Percentiles rank a stretch among this genome's conserved stretches.
Evolutionary conservation across 768 basidiomycete species (phyloP).

Genomic region (Suillus subluteus): DNA sequence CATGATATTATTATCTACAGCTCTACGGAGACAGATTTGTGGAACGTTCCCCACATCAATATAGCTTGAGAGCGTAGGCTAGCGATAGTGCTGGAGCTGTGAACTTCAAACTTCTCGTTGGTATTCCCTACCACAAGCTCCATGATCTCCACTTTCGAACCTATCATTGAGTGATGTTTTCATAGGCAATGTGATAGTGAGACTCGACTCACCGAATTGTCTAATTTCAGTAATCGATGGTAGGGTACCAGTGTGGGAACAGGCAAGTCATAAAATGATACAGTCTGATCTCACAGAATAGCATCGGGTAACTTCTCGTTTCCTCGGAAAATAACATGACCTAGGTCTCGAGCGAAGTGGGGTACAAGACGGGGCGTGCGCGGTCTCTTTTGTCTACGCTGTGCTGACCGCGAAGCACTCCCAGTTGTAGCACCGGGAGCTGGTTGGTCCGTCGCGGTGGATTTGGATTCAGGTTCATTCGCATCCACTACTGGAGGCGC

Average conservation of each 20-base stretch:
- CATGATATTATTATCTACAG: neutral
- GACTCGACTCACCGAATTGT: neutral
- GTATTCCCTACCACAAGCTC: neutral
- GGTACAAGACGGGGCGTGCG: slow-evolving; percentile 50
- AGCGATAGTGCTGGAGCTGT: neutral
- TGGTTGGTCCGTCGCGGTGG: neutral
- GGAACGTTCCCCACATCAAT: neutral
- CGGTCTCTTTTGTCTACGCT: slow-evolving; percentile 19
- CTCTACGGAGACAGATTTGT: neutral
- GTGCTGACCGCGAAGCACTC: slow-evolving; percentile 1
- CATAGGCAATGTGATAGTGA: neutral
- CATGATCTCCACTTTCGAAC: neutral
- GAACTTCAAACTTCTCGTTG: neutral
- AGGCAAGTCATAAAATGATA: neutral
- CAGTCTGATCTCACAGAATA: neutral
- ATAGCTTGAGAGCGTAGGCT: neutral
- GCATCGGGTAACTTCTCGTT: slow-evolving; percentile 45
- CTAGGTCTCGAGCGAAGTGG: slow-evolving; percentile 62
- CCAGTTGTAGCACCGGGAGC: neutral
- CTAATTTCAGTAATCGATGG: neutral
- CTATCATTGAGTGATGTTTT: neutral
- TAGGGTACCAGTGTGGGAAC: neutral
- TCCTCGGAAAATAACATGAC: slow-evolving; percentile 71
- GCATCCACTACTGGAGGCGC: slow-evolving; percentile 51
- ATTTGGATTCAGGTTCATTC: slow-evolving; percentile 2